Evolutionary conservation across 129 eudicot genomes (phyloP).

Genomic region (Solidago caesia): DNA sequence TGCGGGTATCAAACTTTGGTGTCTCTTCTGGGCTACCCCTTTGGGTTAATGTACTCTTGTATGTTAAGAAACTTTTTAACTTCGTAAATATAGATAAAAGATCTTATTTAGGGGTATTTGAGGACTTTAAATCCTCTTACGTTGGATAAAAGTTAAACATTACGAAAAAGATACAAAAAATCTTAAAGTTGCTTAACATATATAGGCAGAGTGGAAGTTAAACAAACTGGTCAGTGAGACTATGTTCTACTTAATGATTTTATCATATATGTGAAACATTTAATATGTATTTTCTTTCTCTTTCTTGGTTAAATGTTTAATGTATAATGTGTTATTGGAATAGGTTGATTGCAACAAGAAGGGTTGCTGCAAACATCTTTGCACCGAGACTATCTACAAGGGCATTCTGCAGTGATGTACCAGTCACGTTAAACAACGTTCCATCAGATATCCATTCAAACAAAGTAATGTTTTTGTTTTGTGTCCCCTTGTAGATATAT

Average conservation of each 20-base stretch:
- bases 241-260: not conserved
- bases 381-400: conserved; percentile 33
- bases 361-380: conserved; percentile 27
- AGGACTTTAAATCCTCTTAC: too few relatives aligned
- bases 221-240: not conserved
- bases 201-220: not conserved
- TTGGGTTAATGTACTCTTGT: too few relatives aligned
- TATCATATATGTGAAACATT: conserved; percentile 4
- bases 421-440: conserved; percentile 26
- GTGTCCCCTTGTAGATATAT: conserved; percentile 5
- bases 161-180: too few relatives aligned
- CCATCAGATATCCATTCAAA: conserved; percentile 24
- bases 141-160: too few relatives aligned
- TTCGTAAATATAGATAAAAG: too few relatives aligned
- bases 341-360: conserved; percentile 49
- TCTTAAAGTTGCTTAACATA: too few relatives aligned
- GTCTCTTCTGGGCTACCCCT: too few relatives aligned
- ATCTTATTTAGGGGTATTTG: too few relatives aligned
- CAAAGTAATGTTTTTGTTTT: conserved; percentile 29
- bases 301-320: conserved; percentile 8
- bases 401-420: conserved; percentile 45
- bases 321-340: conserved; percentile 5
- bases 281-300: not conserved
- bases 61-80: too few relatives aligned
- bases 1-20: too few relatives aligned